phyloP scores from a whole-genome alignment of 2,329 filamentous ascomycete genomes.

The Botrytis sinoallii region DNA sequence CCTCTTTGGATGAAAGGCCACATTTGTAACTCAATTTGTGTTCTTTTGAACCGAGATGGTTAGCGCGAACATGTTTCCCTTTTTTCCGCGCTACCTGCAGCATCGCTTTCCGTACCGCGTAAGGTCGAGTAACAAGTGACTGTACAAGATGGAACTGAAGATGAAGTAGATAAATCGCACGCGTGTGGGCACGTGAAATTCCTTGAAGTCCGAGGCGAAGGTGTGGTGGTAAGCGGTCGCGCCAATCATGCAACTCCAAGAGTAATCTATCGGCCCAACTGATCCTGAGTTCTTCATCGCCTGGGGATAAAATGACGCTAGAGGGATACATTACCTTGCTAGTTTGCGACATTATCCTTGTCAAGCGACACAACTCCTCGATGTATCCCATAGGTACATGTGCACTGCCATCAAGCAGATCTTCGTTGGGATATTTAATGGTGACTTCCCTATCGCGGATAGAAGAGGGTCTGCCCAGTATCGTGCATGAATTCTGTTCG shows the following conservation, averaged over 20 bases:
- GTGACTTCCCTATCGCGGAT: conserved; percentile 36
- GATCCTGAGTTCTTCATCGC: conserved; percentile 27
- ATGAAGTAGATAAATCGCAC: conserved; percentile 34
- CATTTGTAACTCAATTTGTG: conserved; percentile 30
- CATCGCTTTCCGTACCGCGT: conserved; percentile 33
- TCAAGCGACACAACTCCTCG: conserved; percentile 30
- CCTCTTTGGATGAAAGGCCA: conserved; percentile 30
- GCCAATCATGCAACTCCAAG: conserved; percentile 32
- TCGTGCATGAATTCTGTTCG: conserved; percentile 36
- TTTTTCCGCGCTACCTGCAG: conserved; percentile 32
- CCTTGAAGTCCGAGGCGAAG: conserved; percentile 29
- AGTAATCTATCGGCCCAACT: conserved; percentile 29
- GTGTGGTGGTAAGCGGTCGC: conserved; percentile 29
- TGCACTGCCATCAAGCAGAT: conserved; percentile 31
- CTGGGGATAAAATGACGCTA: conserved; percentile 24
- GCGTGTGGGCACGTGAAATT: conserved; percentile 26
- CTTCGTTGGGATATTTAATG: conserved; percentile 33
- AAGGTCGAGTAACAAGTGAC: conserved; percentile 33
- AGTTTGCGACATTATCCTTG: conserved; percentile 31
- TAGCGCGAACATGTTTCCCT: conserved; percentile 31
- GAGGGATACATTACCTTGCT: conserved; percentile 34
- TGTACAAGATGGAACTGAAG: conserved; percentile 35
- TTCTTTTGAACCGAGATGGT: conserved; percentile 33
- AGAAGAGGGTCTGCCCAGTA: conserved; percentile 34
- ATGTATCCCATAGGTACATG: conserved; percentile 32